Conservation (phyloP, 2,329 filamentous ascomycete genomes). For the Cordyceps farinosa region DNA sequence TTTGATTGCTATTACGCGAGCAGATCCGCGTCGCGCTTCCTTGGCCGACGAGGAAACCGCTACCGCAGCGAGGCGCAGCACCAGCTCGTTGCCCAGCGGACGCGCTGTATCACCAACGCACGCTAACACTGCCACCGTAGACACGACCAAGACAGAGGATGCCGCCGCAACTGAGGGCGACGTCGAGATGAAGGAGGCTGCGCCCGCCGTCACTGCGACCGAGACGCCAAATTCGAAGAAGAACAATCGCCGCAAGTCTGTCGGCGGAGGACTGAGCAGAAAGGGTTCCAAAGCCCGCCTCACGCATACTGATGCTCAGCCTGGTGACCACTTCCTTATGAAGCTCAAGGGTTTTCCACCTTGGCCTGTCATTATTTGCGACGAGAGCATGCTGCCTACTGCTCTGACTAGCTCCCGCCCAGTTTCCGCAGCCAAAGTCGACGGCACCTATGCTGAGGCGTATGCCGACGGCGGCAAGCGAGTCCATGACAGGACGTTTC, state of each 20-base stretch:
- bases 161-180: conserved; percentile 35
- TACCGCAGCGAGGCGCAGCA: neutral
- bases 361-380: conserved; percentile 92
- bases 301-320: conserved; percentile 73
- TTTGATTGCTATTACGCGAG: conserved; percentile 13
- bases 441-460: conserved; percentile 84
- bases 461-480: conserved; percentile 87
- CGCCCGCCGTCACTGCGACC: conserved; percentile 29
- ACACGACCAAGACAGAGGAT: conserved; percentile 26
- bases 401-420: conserved; percentile 74
- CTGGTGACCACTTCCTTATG: conserved; percentile 88
- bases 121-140: conserved; percentile 6
- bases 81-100: conserved; percentile 2
- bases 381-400: conserved; percentile 88
- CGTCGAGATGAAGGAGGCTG: conserved; percentile 53
- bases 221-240: conserved; percentile 39
- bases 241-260: conserved; percentile 68
- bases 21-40: neutral
- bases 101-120: neutral
- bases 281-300: conserved; percentile 75
- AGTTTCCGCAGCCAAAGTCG: conserved; percentile 74
- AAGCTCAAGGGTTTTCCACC: conserved; percentile 92
- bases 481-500: conserved; percentile 78
- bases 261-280: conserved; percentile 68
- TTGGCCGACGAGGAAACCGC: neutral